phyloP scores from a whole-genome alignment of 306 rosid genomes.

The Cicer yamashitae region DNA sequence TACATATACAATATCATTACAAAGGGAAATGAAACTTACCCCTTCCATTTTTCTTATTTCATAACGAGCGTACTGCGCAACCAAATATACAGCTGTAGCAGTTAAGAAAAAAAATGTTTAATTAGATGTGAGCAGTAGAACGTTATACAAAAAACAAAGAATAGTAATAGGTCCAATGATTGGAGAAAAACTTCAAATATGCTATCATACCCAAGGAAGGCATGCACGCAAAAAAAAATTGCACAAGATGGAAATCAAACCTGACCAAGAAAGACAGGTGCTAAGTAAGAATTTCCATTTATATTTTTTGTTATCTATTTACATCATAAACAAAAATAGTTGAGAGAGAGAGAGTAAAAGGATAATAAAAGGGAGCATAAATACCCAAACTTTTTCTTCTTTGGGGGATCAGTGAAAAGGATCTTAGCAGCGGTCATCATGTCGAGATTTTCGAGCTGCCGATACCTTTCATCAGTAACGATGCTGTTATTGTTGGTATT shows the following conservation, averaged over 20 bases:
- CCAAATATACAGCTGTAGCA: slow-evolving; percentile 83
- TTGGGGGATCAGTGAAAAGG: slow-evolving; percentile 73
- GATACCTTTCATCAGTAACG: slow-evolving; percentile 51
- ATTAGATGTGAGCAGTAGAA: slow-evolving; percentile 38
- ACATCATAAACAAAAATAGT: background rate
- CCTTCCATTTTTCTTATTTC: slow-evolving; percentile 82
- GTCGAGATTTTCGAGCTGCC: slow-evolving; percentile 72
- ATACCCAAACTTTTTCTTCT: slow-evolving; percentile 82
- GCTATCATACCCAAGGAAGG: slow-evolving; percentile 78
- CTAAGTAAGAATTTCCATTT: slow-evolving; percentile 39
- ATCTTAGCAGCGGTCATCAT: slow-evolving; percentile 75
- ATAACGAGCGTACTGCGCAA: slow-evolving; percentile 88
- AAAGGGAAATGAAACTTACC: slow-evolving; percentile 50
- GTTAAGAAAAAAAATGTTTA: background rate
- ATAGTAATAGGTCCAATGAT: slow-evolving; percentile 14
- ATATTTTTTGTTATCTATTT: background rate
- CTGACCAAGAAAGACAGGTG: slow-evolving; percentile 56
- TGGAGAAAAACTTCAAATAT: slow-evolving; percentile 17
- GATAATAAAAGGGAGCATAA: background rate
- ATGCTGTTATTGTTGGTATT: background rate
- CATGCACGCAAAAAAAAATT: slow-evolving; percentile 80
- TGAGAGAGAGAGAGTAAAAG: slow-evolving; percentile 31
- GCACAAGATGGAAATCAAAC: slow-evolving; percentile 92
- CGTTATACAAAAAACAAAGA: background rate
- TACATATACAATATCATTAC: background rate